Conservation (phyloP, 805 yeast genomes). For the Kazachstania kunashirensis region DNA sequence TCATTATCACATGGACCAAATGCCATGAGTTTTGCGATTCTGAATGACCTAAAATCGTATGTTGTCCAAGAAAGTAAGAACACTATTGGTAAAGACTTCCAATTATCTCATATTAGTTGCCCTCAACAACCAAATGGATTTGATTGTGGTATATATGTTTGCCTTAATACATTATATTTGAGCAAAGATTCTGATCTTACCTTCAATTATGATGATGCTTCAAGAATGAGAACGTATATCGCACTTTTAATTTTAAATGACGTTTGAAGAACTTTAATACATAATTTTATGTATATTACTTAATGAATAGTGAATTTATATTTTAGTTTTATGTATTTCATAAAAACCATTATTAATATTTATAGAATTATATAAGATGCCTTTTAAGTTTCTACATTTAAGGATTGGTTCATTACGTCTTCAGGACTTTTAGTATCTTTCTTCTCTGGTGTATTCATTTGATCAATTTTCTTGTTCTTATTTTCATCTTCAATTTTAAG, state of each 20-base stretch:
- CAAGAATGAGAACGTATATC: slow-evolving; percentile 43
- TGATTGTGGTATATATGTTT: slow-evolving; percentile 92
- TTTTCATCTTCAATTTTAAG: slow-evolving; percentile 7
- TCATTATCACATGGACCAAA: slow-evolving; percentile 44
- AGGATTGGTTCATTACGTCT: not conserved
- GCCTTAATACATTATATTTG: slow-evolving; percentile 61
- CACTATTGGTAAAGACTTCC: slow-evolving; percentile 28
- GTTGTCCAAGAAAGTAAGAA: slow-evolving; percentile 56
- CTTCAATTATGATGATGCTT: slow-evolving; percentile 64
- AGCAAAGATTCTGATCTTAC: slow-evolving; percentile 40
- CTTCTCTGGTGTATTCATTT: not conserved
- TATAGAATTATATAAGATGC: not conserved
- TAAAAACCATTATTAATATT: too few species aligned
- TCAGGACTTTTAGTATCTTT: not conserved
- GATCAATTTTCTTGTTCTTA: not conserved
- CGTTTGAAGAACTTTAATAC: not conserved
- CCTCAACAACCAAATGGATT: slow-evolving; percentile 86
- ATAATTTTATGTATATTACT: too few species aligned
- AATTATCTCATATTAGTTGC: slow-evolving; percentile 33
- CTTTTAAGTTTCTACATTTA: too few species aligned
- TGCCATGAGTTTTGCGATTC: slow-evolving; percentile 29
- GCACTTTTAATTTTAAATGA: slow-evolving; percentile 23
- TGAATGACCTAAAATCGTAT: slow-evolving; percentile 47
- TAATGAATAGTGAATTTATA: too few species aligned
- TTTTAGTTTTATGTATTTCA: too few species aligned